A percentile compares a stretch with the other conserved stretches of the same genome.
These are phyloP conservation scores for Conticribra guillardii DNA, from an alignment of 108 stramenopile species.

Conservation along the genomic window DNA sequence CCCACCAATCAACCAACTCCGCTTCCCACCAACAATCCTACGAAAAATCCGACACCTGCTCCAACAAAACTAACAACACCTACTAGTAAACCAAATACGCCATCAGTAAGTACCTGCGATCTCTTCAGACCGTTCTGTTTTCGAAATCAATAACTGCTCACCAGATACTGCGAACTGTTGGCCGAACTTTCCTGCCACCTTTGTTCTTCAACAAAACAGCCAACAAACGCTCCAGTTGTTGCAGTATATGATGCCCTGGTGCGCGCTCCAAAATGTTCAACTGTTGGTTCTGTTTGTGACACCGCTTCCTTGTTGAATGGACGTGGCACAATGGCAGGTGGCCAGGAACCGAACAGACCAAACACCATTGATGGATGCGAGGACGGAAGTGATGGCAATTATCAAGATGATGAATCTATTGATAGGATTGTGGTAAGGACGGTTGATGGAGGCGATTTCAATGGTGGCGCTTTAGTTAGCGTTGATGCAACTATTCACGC, in stretches of 20 bases:
- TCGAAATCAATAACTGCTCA: too few species aligned
- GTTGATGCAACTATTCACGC: slow-evolving; percentile 4
- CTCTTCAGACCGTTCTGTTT: too few species aligned
- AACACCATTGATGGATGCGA: slow-evolving; percentile 10
- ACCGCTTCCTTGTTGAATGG: background rate
- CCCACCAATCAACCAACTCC: background rate
- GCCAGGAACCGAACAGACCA: background rate
- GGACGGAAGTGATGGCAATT: background rate
- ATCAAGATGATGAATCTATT: slow-evolving; percentile 12
- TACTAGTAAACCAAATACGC: background rate
- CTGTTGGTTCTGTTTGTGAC: background rate
- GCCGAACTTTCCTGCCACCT: too few species aligned
- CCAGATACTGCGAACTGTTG: too few species aligned
- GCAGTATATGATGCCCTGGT: background rate
- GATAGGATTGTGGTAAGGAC: background rate
- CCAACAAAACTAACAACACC: background rate
- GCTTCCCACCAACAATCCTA: background rate
- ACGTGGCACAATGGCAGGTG: background rate
- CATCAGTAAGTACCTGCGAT: background rate
- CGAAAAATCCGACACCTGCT: background rate
- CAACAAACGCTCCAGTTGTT: background rate
- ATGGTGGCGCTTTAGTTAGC: background rate
- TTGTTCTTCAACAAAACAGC: background rate
- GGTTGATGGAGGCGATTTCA: background rate
- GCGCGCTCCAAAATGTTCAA: slow-evolving; percentile 1